These are phyloP conservation scores for Discostella stelligeroides DNA, from an alignment of 108 stramenopile species.

Conservation along the genomic window DNA sequence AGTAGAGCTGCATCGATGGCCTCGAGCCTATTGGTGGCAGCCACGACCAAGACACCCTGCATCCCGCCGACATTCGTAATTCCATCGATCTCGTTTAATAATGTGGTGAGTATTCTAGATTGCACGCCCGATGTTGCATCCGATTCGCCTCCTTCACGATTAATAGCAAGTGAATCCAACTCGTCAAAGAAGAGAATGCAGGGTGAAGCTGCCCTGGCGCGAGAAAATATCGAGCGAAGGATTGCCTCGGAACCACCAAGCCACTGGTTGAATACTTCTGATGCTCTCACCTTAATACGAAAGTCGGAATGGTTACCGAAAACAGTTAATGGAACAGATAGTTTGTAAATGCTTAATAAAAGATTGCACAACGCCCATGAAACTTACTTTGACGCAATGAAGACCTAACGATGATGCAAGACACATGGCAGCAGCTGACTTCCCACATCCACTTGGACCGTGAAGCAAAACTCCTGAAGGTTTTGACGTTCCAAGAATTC, in stretches of 20 bases:
- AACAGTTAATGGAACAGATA: background rate
- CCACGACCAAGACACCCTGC: conserved; percentile 60
- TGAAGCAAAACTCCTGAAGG: conserved; percentile 84
- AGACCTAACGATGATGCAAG: conserved; percentile 75
- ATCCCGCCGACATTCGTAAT: conserved; percentile 59
- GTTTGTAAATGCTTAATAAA: conserved; percentile 13
- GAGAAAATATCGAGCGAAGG: conserved; percentile 84
- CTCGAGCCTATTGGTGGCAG: conserved; percentile 72
- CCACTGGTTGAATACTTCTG: conserved; percentile 96
- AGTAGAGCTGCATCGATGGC: conserved; percentile 64
- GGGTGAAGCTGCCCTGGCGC: conserved; percentile 87
- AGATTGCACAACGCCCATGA: background rate
- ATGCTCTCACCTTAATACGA: conserved; percentile 62
- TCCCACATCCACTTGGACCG: conserved; percentile 79
- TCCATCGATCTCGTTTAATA: conserved; percentile 88
- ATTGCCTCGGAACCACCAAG: conserved; percentile 96
- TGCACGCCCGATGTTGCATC: conserved; percentile 59
- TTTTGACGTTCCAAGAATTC: conserved; percentile 48
- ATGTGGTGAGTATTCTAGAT: conserved; percentile 72
- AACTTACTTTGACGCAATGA: conserved; percentile 58
- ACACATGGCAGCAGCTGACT: conserved; percentile 71
- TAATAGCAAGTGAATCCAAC: conserved; percentile 93
- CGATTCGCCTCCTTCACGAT: conserved; percentile 77
- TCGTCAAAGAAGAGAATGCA: conserved; percentile 98
- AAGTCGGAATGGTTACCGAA: conserved; percentile 12